Evolutionary conservation across 345 rosid species (phyloP).

Genomic region (Populus tremula): DNA sequence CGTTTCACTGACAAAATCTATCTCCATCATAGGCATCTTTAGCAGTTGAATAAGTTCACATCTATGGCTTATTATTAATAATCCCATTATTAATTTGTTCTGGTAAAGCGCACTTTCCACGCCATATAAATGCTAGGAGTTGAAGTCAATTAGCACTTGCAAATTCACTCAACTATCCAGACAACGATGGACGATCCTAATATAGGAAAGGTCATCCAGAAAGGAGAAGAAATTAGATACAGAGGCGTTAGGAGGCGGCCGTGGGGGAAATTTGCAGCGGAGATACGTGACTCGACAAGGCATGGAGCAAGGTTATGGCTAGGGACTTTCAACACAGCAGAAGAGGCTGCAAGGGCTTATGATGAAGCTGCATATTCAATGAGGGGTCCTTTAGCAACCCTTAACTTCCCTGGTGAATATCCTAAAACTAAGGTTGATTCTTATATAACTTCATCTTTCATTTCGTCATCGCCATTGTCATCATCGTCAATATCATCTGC

Average conservation of each 20-base stretch:
- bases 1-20: not conserved
- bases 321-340: slow-evolving; percentile 73
- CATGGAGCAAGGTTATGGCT: slow-evolving; percentile 78
- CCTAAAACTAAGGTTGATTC: slow-evolving; percentile 11
- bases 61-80: not conserved
- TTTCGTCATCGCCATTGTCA: slow-evolving; percentile 12
- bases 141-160: not conserved
- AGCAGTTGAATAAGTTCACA: not conserved
- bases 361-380: slow-evolving; percentile 71
- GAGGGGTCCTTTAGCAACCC: slow-evolving; percentile 63
- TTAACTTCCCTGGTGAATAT: slow-evolving; percentile 72
- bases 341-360: slow-evolving; percentile 81
- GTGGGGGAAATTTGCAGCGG: slow-evolving; percentile 87
- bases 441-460: slow-evolving; percentile 18
- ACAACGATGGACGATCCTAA: slow-evolving; percentile 20
- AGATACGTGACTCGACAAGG: slow-evolving; percentile 73
- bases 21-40: not conserved
- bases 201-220: slow-evolving; percentile 21
- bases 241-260: slow-evolving; percentile 70
- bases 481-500: slow-evolving; percentile 4
- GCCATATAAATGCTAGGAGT: not conserved
- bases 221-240: slow-evolving; percentile 33
- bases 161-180: not conserved
- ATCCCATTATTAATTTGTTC: not conserved
- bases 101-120: not conserved